These are phyloP conservation scores for Talaromyces liani DNA, from an alignment of 495 filamentous ascomycete species.

Conservation along the genomic window DNA sequence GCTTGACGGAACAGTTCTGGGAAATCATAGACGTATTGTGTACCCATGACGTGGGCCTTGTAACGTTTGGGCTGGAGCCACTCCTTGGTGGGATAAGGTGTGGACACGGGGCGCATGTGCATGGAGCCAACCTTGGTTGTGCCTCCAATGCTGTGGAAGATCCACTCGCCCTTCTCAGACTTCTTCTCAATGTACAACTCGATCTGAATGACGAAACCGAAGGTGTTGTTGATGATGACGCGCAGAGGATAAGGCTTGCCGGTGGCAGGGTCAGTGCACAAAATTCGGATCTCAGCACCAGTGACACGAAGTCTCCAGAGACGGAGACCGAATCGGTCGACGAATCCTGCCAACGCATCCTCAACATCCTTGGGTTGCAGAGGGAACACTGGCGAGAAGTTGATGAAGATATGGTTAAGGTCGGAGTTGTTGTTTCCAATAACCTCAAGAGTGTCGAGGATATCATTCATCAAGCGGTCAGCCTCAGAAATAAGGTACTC, in stretches of 20 bases:
- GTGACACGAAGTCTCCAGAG: slow-evolving; percentile 96
- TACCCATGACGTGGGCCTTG: slow-evolving; percentile 98
- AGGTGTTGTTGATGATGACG: slow-evolving; percentile 97
- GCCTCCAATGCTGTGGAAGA: slow-evolving; percentile 96
- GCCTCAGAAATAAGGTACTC: slow-evolving; percentile 98
- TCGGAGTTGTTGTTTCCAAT: slow-evolving; percentile 99
- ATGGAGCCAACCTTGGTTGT: slow-evolving; percentile 92
- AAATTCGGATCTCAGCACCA: slow-evolving; percentile 95
- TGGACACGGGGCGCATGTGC: slow-evolving; percentile 83
- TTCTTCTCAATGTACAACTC: slow-evolving; percentile 97
- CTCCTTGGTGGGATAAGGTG: slow-evolving; percentile 96
- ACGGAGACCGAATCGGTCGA: slow-evolving; percentile 92
- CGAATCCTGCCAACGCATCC: slow-evolving; percentile 86
- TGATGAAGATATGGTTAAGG: slow-evolving; percentile 99
- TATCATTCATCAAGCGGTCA: slow-evolving; percentile 93
- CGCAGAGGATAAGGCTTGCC: slow-evolving; percentile 87
- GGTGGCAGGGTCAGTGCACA: slow-evolving; percentile 84
- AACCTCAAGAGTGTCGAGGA: slow-evolving; percentile 94
- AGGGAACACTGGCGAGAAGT: slow-evolving; percentile 94
- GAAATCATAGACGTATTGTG: slow-evolving; percentile 99
- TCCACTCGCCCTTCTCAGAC: slow-evolving; percentile 93
- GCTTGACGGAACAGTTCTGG: slow-evolving; percentile 98
- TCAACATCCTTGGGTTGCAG: slow-evolving; percentile 86
- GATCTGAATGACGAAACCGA: slow-evolving; percentile 96
- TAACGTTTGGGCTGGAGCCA: slow-evolving; percentile 98